Evolutionary conservation across 805 yeast genomes (phyloP).

Genomic region (Starmerella powellii): DNA sequence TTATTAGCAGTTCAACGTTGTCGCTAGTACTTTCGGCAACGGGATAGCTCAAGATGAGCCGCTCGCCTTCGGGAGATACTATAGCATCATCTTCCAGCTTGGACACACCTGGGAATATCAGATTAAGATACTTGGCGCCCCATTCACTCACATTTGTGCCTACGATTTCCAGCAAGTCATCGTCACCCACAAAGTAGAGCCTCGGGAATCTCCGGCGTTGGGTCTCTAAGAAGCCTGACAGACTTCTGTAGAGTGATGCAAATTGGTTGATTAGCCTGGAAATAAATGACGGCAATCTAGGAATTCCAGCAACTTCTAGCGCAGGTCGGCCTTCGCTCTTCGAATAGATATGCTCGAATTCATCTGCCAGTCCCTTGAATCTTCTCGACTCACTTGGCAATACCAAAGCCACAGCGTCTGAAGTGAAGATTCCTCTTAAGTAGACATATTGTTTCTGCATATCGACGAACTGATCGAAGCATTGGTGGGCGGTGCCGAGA

Average conservation of each 20-base stretch:
- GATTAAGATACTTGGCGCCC: conserved; percentile 9
- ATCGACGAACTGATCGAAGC: conserved; percentile 66
- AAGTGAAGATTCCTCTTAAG: conserved; percentile 60
- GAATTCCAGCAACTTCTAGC: conserved; percentile 42
- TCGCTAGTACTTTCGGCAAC: conserved; percentile 31
- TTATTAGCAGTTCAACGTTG: conserved; percentile 50
- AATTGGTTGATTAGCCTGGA: conserved; percentile 46
- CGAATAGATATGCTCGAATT: conserved; percentile 39
- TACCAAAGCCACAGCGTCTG: conserved; percentile 32
- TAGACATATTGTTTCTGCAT: conserved; percentile 85
- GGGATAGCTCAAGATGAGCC: conserved; percentile 36
- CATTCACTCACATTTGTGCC: conserved; percentile 41
- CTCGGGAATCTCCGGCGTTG: conserved; percentile 71
- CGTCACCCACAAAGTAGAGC: conserved; percentile 80
- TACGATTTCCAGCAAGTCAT: conserved; percentile 70
- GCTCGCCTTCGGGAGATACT: conserved; percentile 56
- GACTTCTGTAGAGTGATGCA: conserved; percentile 45
- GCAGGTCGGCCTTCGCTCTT: conserved; percentile 30
- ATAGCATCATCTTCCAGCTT: conserved; percentile 27
- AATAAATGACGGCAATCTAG: conserved; percentile 39
- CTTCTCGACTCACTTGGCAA: conserved; percentile 60
- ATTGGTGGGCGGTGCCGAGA: conserved; percentile 38
- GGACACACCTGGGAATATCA: conserved; percentile 10
- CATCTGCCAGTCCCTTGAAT: conserved; percentile 39
- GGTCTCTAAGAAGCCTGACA: conserved; percentile 65